A percentile compares a stretch with the other conserved stretches of the same genome.
Conservation (phyloP, 345 rosid genomes). For the Melastoma malabathricum region DNA sequence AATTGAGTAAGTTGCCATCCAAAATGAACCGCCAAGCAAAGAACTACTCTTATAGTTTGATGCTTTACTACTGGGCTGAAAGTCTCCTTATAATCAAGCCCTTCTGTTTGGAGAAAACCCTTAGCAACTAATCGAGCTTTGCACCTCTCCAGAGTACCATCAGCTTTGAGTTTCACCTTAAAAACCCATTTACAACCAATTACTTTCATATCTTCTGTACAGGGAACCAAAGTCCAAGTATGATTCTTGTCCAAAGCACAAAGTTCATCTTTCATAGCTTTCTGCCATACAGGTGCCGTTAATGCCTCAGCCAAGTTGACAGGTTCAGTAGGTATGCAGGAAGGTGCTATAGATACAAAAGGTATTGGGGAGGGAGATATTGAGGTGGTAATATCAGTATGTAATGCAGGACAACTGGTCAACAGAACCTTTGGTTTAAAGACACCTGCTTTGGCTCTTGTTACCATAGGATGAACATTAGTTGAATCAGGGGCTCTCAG, state of each 20-base stretch:
- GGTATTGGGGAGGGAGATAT: too few species aligned
- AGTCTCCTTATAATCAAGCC: constrained; percentile 3
- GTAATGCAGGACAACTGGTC: too few species aligned
- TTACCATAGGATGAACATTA: too few species aligned
- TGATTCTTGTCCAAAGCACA: not conserved
- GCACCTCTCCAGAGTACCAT: constrained; percentile 3
- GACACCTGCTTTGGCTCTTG: too few species aligned
- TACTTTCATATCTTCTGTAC: not conserved
- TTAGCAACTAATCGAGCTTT: constrained; percentile 6
- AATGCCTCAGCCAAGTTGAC: constrained; percentile 14
- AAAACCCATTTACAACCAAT: constrained; percentile 4
- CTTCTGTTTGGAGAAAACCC: not conserved
- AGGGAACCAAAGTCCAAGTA: constrained; percentile 5
- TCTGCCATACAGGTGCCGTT: constrained; percentile 6
- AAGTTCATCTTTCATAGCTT: not conserved
- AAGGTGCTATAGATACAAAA: too few species aligned
- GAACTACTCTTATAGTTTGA: not conserved
- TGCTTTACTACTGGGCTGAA: constrained; percentile 1
- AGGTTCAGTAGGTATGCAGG: not conserved
- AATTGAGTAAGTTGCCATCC: not conserved
- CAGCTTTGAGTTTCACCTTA: not conserved
- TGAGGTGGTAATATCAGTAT: too few species aligned
- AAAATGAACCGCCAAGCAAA: not conserved
- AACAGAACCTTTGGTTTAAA: too few species aligned
- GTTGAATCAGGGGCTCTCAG: too few species aligned